Percentiles rank a stretch among this genome's conserved stretches.
Evolutionary conservation across 495 filamentous ascomycete genomes (phyloP).

Genomic region (Penicillium pancosmium): DNA sequence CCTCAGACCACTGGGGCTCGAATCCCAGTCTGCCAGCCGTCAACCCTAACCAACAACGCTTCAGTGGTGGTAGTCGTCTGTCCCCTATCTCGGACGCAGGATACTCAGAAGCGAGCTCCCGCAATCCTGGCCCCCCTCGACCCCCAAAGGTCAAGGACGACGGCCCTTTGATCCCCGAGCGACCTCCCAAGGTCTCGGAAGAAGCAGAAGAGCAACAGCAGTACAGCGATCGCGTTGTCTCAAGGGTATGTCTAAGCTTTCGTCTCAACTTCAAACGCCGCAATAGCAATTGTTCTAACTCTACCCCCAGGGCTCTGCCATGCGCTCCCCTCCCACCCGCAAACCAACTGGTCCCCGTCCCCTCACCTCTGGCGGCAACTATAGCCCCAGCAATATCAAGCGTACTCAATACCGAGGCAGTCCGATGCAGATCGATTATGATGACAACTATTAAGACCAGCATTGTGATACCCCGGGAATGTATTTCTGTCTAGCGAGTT

Average conservation of each 20-base stretch:
- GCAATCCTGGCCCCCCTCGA: constrained; percentile 44
- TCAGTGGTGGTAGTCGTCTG: constrained; percentile 49
- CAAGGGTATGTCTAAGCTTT: constrained; percentile 36
- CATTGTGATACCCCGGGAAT: constrained; percentile 32
- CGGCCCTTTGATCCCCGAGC: constrained; percentile 53
- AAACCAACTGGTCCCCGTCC: constrained; percentile 61
- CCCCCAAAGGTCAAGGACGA: constrained; percentile 57
- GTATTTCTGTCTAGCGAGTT: constrained; percentile 24
- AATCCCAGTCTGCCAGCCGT: constrained; percentile 53
- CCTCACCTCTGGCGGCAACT: constrained; percentile 47
- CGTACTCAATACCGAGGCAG: constrained; percentile 49
- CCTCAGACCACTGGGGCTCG: constrained; percentile 73
- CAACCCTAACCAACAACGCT: constrained; percentile 43
- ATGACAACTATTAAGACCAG: constrained; percentile 39
- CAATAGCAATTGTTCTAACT: constrained; percentile 2
- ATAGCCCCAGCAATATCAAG: constrained; percentile 50
- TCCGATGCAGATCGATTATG: constrained; percentile 51
- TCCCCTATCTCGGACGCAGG: constrained; percentile 57
- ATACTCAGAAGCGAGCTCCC: constrained; percentile 48
- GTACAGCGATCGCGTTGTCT: constrained; percentile 47
- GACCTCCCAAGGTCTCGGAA: constrained; percentile 47
- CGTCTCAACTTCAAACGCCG: not conserved
- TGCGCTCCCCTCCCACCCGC: constrained; percentile 50
- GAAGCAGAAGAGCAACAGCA: constrained; percentile 35
- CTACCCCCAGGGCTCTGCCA: constrained; percentile 37